Conservation (phyloP, 2,329 filamentous ascomycete genomes). For the Macrophomina tecta region DNA sequence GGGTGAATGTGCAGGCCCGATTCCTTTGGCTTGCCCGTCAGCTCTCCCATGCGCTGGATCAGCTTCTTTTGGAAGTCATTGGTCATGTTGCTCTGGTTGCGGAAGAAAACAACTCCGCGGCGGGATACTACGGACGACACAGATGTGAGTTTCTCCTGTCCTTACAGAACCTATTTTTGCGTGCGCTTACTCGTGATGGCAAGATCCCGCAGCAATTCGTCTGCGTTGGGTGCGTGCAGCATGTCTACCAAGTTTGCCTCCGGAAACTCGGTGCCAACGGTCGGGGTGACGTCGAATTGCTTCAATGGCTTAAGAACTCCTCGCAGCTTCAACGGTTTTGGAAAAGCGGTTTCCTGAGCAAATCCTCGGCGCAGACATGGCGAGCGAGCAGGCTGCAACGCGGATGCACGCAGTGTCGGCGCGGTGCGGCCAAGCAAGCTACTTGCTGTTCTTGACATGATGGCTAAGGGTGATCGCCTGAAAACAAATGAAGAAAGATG, state of each 20-base stretch:
- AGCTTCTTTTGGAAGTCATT: conserved; percentile 60
- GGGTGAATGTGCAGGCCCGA: conserved; percentile 68
- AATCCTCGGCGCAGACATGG: neutral
- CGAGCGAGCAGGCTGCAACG: neutral
- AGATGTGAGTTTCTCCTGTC: neutral
- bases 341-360: conserved; percentile 23
- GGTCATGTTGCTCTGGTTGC: conserved; percentile 55
- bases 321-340: conserved; percentile 54
- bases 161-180: too few species aligned
- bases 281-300: conserved; percentile 65
- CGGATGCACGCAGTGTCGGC: neutral
- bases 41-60: conserved; percentile 61
- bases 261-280: conserved; percentile 67
- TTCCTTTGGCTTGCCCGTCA: conserved; percentile 61
- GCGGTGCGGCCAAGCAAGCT: neutral
- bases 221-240: conserved; percentile 65
- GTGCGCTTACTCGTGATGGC: conserved; percentile 49
- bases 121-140: conserved; percentile 52
- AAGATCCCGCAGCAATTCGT: conserved; percentile 68
- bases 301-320: conserved; percentile 60
- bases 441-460: neutral
- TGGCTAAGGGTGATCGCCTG: neutral
- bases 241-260: conserved; percentile 66
- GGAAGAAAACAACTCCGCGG: conserved; percentile 62
- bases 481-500: neutral